Conservation (phyloP, 495 filamentous ascomycete genomes). For the Acidomyces sp. region DNA sequence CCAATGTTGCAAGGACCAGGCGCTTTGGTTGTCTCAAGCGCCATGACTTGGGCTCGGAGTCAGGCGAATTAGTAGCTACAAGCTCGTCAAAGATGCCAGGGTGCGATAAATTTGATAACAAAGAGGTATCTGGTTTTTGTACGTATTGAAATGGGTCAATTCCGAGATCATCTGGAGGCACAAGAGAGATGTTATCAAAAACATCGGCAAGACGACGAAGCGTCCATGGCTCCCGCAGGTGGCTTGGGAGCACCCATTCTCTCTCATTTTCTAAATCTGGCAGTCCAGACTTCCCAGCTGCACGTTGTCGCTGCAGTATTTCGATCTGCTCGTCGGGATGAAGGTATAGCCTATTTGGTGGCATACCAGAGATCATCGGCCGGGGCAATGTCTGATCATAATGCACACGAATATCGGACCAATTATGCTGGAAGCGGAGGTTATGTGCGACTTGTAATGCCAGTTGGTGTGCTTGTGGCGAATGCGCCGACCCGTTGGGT, state of each 20-base stretch:
- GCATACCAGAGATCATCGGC: constrained; percentile 73
- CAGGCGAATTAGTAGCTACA: constrained; percentile 4
- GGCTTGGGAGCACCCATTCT: constrained; percentile 80
- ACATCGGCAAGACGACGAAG: constrained; percentile 59
- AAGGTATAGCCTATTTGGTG: constrained; percentile 71
- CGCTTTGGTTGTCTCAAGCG: constrained; percentile 41
- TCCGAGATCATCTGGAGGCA: constrained; percentile 34
- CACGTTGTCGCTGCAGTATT: constrained; percentile 42
- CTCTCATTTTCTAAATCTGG: constrained; percentile 39
- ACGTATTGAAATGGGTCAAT: constrained; percentile 19
- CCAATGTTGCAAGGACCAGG: constrained; percentile 65
- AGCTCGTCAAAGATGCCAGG: no score
- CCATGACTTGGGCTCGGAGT: constrained; percentile 18
- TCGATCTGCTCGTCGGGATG: constrained; percentile 88
- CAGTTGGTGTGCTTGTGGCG: constrained; percentile 33
- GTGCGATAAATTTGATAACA: no score
- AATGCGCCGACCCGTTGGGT: constrained; percentile 16
- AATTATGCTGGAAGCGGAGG: constrained; percentile 74
- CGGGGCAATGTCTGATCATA: constrained; percentile 29
- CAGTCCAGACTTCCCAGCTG: constrained; percentile 31
- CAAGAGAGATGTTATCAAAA: constrained; percentile 57
- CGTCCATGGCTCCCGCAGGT: constrained; percentile 72
- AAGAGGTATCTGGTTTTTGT: constrained; percentile 18
- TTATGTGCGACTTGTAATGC: constrained; percentile 63
- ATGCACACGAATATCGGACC: constrained; percentile 58